phyloP scores from a whole-genome alignment of 2,329 filamentous ascomycete genomes.

The Tolypocladium paradoxum region DNA sequence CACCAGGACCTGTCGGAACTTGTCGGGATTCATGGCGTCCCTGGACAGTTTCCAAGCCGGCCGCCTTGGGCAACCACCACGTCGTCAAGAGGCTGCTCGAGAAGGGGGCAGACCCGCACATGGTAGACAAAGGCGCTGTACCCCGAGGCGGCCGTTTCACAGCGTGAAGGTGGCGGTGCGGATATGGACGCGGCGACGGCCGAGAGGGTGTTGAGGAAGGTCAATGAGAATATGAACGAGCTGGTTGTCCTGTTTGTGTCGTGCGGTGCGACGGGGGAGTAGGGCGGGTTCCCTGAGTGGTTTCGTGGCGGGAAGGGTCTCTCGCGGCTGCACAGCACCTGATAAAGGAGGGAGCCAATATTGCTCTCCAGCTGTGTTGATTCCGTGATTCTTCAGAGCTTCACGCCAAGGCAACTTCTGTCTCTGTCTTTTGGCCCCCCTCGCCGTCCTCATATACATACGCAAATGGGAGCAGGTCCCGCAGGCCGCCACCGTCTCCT shows the following conservation, averaged over 20 bases:
- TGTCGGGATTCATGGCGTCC: too few relatives aligned
- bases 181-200: background rate
- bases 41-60: too few relatives aligned
- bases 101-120: background rate
- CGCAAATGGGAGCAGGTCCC: too few relatives aligned
- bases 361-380: too few relatives aligned
- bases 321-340: too few relatives aligned
- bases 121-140: background rate
- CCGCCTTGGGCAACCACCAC: background rate
- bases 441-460: too few relatives aligned
- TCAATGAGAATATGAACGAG: background rate
- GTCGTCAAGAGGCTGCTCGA: background rate
- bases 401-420: background rate
- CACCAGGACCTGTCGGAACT: background rate
- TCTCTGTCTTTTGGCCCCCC: background rate
- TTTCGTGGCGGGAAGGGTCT: too few relatives aligned
- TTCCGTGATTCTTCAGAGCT: too few relatives aligned
- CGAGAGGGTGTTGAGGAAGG: background rate
- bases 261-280: too few relatives aligned
- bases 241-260: background rate
- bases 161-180: background rate
- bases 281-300: too few relatives aligned
- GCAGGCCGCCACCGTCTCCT: too few relatives aligned
- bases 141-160: background rate
- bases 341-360: too few relatives aligned